Base-by-base conservation (phyloP, 2,329 filamentous ascomycete species). In the Aspergillus terreus region DNA sequence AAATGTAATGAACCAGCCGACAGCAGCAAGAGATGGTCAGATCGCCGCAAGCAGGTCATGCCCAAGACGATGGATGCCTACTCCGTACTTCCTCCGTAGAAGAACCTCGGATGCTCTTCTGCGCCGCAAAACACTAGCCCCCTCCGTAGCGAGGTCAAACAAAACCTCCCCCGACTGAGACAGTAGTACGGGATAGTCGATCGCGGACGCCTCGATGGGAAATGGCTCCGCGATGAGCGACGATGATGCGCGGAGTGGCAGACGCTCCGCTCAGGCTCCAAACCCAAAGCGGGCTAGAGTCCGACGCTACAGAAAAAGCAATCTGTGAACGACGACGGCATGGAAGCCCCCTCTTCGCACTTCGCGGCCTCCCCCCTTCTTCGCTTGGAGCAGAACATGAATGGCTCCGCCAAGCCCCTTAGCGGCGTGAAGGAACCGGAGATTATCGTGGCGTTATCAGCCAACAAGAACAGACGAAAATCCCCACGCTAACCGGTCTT, bases 381-480 rank as follows among this genome's bases (percentile, higher is more conserved):
- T 58, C 49, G 52, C 46, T 58, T 56, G 52, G 57, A 55, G 52
- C 15, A 30, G 27, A 30, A 7, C 27, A 11, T 30, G 27, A 30
- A 30, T 30, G 40, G 11, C 40, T 11, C 35, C 35, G 58, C 52
- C 52, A 59, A 54, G 50, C 40, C 35, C 44, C 47, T 53, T 58
- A 55, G 51, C 46, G 48, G 33, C 35, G 25, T 54, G 55, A 52
- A 53, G 49, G 49, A 57, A 52, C 57, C 60, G 60, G 60, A 62
- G 58, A 61, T 62, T 62, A 60, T 61, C 54, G 53, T 61, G 55
- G 57, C 49, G 50, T 47, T 53, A 54, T 43, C 49, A 49, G 44
- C 54, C 54, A 55, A 56, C 50, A 45, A 51, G 46, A 45, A 19
- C 21, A 43, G 12, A 43, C 17, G 41, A 43, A 43, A 43, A 43